A percentile compares a stretch with the other conserved stretches of the same genome.
Conservation (phyloP, 148 eudicot genomes). For the Heliosperma pusillum region DNA sequence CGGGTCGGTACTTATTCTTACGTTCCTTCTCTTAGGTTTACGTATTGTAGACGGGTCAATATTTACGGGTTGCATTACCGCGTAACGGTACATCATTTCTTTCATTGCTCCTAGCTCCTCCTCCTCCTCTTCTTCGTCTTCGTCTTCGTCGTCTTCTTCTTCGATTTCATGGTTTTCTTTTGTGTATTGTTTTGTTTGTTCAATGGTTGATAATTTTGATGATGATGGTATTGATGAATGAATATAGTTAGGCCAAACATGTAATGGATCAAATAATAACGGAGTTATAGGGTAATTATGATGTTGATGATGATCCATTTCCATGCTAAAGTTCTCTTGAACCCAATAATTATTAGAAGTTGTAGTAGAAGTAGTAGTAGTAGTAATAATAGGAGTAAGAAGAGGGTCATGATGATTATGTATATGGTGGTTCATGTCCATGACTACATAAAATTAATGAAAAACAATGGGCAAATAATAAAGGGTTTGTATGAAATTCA, state of each 20-base stretch:
- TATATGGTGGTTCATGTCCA: conserved; percentile 39
- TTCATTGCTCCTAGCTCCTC: conserved; percentile 87
- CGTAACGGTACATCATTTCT: conserved; percentile 95
- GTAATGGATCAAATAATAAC: conserved; percentile 19
- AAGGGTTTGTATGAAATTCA: conserved; percentile 7
- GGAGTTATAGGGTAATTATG: conserved; percentile 8
- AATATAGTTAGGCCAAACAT: conserved; percentile 22
- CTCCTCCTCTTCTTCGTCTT: conserved; percentile 40
- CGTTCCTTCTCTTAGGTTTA: conserved; percentile 70
- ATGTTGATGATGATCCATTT: conserved; percentile 35
- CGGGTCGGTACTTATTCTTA: conserved; percentile 77
- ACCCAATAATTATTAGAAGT: not conserved
- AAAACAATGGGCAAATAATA: conserved; percentile 10
- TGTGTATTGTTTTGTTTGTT: conserved; percentile 15
- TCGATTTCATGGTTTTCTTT: not conserved
- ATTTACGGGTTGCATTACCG: conserved; percentile 92
- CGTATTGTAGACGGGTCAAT: conserved; percentile 79
- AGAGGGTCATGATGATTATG: not conserved
- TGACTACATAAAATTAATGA: conserved; percentile 13
- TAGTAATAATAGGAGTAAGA: not conserved
- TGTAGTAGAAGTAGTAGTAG: not conserved
- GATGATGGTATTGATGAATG: conserved; percentile 3
- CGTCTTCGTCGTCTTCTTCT: conserved; percentile 16
- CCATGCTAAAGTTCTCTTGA: conserved; percentile 29
- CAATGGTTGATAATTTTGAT: conserved; percentile 1